These are phyloP conservation scores for Thielaviopsis musarum DNA, from an alignment of 2,329 filamentous ascomycete genomes.

Conservation along the genomic window DNA sequence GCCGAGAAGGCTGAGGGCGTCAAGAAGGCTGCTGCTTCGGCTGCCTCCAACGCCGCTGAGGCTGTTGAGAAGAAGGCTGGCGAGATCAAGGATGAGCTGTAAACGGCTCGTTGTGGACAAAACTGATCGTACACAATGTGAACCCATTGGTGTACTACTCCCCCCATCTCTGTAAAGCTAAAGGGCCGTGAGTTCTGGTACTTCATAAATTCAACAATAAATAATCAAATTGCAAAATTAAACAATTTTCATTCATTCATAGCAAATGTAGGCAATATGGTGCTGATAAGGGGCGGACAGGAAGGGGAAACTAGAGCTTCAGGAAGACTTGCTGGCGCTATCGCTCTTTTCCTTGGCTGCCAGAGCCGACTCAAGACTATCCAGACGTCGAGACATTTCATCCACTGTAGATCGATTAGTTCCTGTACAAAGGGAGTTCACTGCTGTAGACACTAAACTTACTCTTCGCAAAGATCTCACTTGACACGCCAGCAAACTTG, in stretches of 20 bases:
- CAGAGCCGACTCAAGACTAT: constrained; percentile 64
- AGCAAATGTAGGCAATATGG: background rate
- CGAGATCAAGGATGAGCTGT: constrained; percentile 53
- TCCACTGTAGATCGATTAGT: constrained; percentile 46
- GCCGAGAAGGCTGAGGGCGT: background rate
- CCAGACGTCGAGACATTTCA: constrained; percentile 75
- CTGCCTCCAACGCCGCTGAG: constrained; percentile 17
- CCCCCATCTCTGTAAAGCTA: background rate
- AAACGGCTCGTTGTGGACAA: constrained; percentile 18
- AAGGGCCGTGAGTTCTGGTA: background rate
- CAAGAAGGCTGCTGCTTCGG: background rate
- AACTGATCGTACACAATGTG: background rate
- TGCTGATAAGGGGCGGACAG: background rate
- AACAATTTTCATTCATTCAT: background rate
- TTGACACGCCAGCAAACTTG: constrained; percentile 73
- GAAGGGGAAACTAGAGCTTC: background rate
- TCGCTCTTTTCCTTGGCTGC: constrained; percentile 36
- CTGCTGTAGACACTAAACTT: constrained; percentile 19
- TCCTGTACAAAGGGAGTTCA: background rate
- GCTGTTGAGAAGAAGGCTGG: constrained; percentile 33
- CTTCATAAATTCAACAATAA: background rate
- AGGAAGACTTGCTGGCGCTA: constrained; percentile 20
- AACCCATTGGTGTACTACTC: background rate
- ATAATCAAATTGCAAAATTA: background rate
- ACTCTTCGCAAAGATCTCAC: constrained; percentile 83